Conservation (phyloP, 345 rosid genomes). For the Hibiscus syriacus region DNA sequence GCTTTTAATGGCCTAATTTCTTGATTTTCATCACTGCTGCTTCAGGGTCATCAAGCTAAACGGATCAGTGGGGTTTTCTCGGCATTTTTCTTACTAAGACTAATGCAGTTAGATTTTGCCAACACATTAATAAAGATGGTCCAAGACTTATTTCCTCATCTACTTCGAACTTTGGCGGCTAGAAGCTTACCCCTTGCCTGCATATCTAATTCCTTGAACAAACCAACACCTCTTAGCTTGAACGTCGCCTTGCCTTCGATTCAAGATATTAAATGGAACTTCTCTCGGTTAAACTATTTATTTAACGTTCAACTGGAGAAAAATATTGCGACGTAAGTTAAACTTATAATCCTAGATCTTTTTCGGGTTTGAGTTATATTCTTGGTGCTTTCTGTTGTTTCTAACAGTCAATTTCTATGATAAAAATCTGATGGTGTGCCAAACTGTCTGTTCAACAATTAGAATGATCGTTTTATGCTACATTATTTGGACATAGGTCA, state of each 20-base stretch:
- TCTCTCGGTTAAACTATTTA: slow-evolving; percentile 60
- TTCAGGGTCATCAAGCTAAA: slow-evolving; percentile 48
- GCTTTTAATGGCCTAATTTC: not conserved
- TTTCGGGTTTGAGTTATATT: not conserved
- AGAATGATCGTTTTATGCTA: not conserved
- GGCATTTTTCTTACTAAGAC: slow-evolving; percentile 32
- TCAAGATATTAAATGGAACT: slow-evolving; percentile 61
- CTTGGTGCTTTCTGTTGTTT: not conserved
- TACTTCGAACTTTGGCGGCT: slow-evolving; percentile 31
- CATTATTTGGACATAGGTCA: not conserved
- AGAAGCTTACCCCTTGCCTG: slow-evolving; percentile 55
- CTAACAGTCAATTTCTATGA: not conserved
- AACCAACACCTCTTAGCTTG: slow-evolving; percentile 71
- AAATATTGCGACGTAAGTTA: slow-evolving; percentile 85
- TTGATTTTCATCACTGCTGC: slow-evolving; percentile 20
- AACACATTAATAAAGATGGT: slow-evolving; percentile 25
- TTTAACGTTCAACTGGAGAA: slow-evolving; percentile 85
- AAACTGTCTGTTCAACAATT: slow-evolving; percentile 1
- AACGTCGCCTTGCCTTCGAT: slow-evolving; percentile 68
- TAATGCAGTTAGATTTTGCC: slow-evolving; percentile 23
- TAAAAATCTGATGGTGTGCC: too few species aligned
- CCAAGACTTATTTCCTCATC: slow-evolving; percentile 28
- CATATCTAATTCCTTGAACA: slow-evolving; percentile 66
- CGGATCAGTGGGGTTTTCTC: slow-evolving; percentile 35
- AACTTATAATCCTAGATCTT: slow-evolving; percentile 7